A percentile compares a stretch with the other conserved stretches of the same genome.
Conservation (phyloP, 2,329 filamentous ascomycete genomes). For the Stromatinia cepivora region DNA sequence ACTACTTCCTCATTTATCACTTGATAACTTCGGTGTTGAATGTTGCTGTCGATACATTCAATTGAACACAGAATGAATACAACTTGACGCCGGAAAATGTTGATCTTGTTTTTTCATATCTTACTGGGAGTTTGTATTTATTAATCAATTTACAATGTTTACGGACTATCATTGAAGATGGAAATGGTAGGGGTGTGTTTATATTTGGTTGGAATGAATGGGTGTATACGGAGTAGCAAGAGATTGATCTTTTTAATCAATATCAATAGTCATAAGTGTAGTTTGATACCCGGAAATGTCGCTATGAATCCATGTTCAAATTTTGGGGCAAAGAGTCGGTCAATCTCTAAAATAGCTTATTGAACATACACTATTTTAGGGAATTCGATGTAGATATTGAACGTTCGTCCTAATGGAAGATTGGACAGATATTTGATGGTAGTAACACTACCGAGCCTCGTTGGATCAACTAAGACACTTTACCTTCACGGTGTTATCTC, state of each 20-base stretch:
- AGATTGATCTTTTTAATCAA: neutral
- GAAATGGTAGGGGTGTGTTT: neutral
- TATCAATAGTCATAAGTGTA: neutral
- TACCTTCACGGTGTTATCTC: neutral
- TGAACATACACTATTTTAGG: neutral
- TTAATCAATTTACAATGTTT: neutral
- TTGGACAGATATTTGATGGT: neutral
- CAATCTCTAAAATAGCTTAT: neutral
- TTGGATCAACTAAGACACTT: neutral
- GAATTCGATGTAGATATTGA: neutral
- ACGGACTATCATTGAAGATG: neutral
- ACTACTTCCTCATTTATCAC: too few relatives aligned
- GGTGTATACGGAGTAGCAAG: neutral
- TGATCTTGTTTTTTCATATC: neutral
- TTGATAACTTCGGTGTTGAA: too few relatives aligned
- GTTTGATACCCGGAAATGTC: neutral
- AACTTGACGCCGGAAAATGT: neutral
- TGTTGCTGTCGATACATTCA: neutral
- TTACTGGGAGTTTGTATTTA: neutral
- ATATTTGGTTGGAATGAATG: neutral
- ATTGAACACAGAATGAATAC: neutral
- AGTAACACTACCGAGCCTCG: too few relatives aligned
- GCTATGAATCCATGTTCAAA: neutral
- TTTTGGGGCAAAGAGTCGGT: too few relatives aligned
- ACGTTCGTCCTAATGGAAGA: neutral